These are phyloP conservation scores for Pleurostoma richardsiae DNA, from an alignment of 2,329 filamentous ascomycete genomes.

Conservation along the genomic window DNA sequence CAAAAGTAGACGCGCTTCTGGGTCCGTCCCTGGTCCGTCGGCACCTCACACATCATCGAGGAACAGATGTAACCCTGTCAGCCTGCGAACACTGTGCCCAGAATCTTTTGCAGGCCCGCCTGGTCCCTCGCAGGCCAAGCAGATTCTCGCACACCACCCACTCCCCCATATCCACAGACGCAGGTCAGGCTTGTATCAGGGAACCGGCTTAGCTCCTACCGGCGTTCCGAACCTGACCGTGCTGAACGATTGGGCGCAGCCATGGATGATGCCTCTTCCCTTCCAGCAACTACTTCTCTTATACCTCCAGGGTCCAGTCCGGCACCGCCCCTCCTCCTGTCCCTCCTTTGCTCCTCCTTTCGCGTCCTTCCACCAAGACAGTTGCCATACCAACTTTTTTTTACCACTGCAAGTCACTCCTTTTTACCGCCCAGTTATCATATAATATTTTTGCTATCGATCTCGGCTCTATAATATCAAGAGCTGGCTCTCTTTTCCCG, in stretches of 20 bases:
- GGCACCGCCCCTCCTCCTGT: conserved; percentile 43
- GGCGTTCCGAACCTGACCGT: conserved; percentile 42
- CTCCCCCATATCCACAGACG: conserved; percentile 23
- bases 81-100: conserved; percentile 22
- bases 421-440: conserved; percentile 26
- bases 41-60: conserved; percentile 33
- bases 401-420: conserved; percentile 44
- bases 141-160: conserved; percentile 26
- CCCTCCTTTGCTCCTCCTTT: conserved; percentile 31
- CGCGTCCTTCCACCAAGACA: conserved; percentile 33
- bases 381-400: conserved; percentile 18
- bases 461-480: conserved; percentile 40
- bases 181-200: conserved; percentile 37
- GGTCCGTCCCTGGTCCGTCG: conserved; percentile 21
- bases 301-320: conserved; percentile 43
- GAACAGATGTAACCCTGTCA: conserved; percentile 31
- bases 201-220: conserved; percentile 47
- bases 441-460: conserved; percentile 34
- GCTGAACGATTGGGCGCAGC: conserved; percentile 28
- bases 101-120: conserved; percentile 23
- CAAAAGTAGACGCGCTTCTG: conserved; percentile 20
- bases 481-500: conserved; percentile 51
- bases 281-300: conserved; percentile 38
- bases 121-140: conserved; percentile 30
- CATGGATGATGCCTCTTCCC: conserved; percentile 35